Conservation (phyloP, 148 eudicot genomes). For the Nepenthes gracilis region DNA sequence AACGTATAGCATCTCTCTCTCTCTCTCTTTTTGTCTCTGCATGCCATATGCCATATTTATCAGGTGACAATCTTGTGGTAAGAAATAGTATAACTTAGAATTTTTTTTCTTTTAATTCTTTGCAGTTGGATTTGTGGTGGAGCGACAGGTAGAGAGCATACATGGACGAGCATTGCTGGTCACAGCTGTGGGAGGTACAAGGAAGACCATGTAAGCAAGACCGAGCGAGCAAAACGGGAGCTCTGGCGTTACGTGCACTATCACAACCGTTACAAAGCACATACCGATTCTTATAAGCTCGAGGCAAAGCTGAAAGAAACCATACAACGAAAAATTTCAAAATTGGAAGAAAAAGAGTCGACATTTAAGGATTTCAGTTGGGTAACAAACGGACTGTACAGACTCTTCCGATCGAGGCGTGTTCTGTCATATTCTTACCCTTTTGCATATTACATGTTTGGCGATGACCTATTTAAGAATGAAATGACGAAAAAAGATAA, state of each 20-base stretch:
- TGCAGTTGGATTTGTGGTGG: slow-evolving; percentile 74
- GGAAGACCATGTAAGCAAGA: slow-evolving; percentile 28
- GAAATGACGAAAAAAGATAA: slow-evolving; percentile 38
- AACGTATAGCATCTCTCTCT: too few species aligned
- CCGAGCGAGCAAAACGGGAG: slow-evolving; percentile 32
- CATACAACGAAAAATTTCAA: slow-evolving; percentile 19
- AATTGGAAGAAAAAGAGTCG: slow-evolving; percentile 32
- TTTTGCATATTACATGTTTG: slow-evolving; percentile 75
- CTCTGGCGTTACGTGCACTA: slow-evolving; percentile 53
- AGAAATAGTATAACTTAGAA: too few species aligned
- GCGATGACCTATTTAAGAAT: slow-evolving; percentile 37
- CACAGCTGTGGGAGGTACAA: slow-evolving; percentile 64
- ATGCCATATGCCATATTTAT: too few species aligned
- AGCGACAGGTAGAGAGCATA: slow-evolving; percentile 41
- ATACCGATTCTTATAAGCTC: slow-evolving; percentile 44
- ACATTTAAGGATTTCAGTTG: slow-evolving; percentile 35
- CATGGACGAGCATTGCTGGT: slow-evolving; percentile 31
- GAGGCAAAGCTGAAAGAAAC: slow-evolving; percentile 37
- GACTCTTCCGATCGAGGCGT: slow-evolving; percentile 53
- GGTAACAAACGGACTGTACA: slow-evolving; percentile 39
- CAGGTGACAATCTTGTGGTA: too few species aligned
- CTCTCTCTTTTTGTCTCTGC: too few species aligned
- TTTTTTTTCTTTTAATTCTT: neutral
- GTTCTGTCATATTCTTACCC: slow-evolving; percentile 53
- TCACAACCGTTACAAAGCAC: slow-evolving; percentile 46